A percentile compares a stretch with the other conserved stretches of the same genome.
Evolutionary conservation across 139 green algal species (phyloP).

Genomic region (Micractinium conductrix): DNA sequence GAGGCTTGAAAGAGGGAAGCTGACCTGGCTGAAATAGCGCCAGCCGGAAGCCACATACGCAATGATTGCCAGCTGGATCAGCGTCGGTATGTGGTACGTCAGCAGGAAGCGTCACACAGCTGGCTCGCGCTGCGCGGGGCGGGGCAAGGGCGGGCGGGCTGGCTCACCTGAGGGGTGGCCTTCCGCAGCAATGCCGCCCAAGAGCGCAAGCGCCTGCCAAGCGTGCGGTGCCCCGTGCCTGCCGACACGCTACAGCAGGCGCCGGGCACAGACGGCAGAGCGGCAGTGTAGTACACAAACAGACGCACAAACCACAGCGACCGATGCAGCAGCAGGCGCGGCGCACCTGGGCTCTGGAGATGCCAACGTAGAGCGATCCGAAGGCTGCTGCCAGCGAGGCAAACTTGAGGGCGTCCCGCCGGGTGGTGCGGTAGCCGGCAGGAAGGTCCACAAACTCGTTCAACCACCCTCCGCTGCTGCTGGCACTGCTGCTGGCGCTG

Average conservation of each 20-base stretch:
- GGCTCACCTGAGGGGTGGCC: background rate
- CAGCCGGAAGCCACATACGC: conserved; percentile 44
- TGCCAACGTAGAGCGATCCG: conserved; percentile 38
- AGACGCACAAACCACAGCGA: background rate
- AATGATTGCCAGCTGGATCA: conserved; percentile 60
- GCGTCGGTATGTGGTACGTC: conserved; percentile 38
- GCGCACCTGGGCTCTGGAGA: conserved; percentile 57
- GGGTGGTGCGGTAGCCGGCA: conserved; percentile 57
- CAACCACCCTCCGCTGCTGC: conserved; percentile 33
- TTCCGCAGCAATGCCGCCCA: background rate
- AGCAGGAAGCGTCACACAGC: conserved; percentile 35
- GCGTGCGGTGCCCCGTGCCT: background rate
- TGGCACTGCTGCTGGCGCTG: background rate
- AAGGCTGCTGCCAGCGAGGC: conserved; percentile 46
- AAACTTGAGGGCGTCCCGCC: conserved; percentile 67
- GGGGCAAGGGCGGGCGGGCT: background rate
- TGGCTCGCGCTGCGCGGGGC: conserved; percentile 35
- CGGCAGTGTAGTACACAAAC: background rate
- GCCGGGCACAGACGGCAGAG: background rate
- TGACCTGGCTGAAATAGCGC: conserved; percentile 57
- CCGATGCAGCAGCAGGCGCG: background rate
- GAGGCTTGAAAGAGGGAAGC: background rate
- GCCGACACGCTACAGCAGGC: background rate
- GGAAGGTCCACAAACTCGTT: conserved; percentile 53
- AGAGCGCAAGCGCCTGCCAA: no score